phyloP scores from a whole-genome alignment of 192 early-diverging fungal genomes.

The Coemansia sp. region DNA sequence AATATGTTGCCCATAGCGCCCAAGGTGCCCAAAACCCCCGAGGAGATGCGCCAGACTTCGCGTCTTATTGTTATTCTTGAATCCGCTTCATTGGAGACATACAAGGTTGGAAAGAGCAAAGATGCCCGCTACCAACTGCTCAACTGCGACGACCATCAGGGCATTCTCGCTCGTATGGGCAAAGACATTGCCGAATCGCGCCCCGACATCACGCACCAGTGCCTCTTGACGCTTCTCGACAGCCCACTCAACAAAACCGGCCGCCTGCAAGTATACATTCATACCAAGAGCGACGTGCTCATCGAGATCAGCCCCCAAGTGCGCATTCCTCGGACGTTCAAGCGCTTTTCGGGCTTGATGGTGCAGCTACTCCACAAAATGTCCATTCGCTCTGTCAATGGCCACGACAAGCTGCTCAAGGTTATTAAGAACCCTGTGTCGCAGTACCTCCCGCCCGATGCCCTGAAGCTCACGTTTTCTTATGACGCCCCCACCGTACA shows the following conservation, averaged over 20 bases:
- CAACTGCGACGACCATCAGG: constrained; percentile 95
- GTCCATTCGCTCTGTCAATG: constrained; percentile 87
- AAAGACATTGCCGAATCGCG: constrained; percentile 75
- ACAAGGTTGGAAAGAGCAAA: constrained; percentile 79
- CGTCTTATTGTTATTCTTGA: constrained; percentile 94
- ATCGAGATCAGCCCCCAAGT: constrained; percentile 98
- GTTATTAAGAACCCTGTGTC: constrained; percentile 98
- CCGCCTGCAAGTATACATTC: constrained; percentile 95
- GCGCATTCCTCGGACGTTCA: constrained; percentile 99
- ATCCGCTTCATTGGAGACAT: constrained; percentile 85
- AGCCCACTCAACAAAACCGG: constrained; percentile 99
- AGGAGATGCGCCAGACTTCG: constrained; percentile 71
- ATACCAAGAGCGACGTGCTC: constrained; percentile 89
- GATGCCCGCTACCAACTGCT: constrained; percentile 82
- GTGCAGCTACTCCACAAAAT: constrained; percentile 98
- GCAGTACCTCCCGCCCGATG: constrained; percentile 87
- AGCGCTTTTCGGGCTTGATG: constrained; percentile 98
- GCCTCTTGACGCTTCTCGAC: constrained; percentile 92
- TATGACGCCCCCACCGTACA: constrained; percentile 85
- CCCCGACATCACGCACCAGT: constrained; percentile 98
- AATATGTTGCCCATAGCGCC: constrained; percentile 61
- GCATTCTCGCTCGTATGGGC: constrained; percentile 81
- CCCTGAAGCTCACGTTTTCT: constrained; percentile 68
- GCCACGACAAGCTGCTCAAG: constrained; percentile 88
- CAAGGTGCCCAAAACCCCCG: constrained; percentile 73